Evolutionary conservation across 1,284 basidiomycete species (phyloP), one percentile per base, ranked within the genome.

Genomic region (Coniferiporia sulphurascens): DNA sequence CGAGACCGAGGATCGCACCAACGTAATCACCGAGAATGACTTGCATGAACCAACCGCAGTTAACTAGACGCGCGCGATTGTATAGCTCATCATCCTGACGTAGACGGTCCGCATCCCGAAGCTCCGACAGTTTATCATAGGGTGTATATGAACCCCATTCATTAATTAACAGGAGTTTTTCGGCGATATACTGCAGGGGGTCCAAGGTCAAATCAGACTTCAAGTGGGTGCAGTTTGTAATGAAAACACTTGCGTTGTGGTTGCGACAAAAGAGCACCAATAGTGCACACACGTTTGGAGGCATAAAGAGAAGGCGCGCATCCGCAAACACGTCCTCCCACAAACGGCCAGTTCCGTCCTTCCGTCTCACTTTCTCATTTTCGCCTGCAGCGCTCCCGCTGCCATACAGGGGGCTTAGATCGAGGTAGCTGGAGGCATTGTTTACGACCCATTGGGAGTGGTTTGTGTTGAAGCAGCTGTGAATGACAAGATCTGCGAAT

Each of bases 1-100:
- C 83, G 17, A 91, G 74, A 13, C 90, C 90, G 35, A 92, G 70
- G 62, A 92, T 91, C 22, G 79, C 74, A 19, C 84, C 84, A 69
- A 91, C 85, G 69, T 91, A 91, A 67, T 91, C 89, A 1, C 85
- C 83, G 68, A 91, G 87, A 7, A 90, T 82, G 32, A 59, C 58
- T 7, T 60, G 63, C 51, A 66, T 68, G 65, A 92, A 93, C 86
- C 86, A 92, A 13, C 80, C 83, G 64, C 83, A 86, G 67, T 94
- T 94, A 65, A 90, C 77, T 8, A 91, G 75, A 4, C 89, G 81
- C 0, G 89, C 84, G 10, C 81, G 89, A 67, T 92, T 83, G 81
- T 93, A 94, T 22, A 94, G 76, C 57, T 91, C 87, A 63, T 92
- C 84, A 58, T 94, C 92, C 69, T 94, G 91, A 17, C 67, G 72